Evolutionary conservation across 1,284 basidiomycete genomes (phyloP).

Genomic region (Grifola frondosa): DNA sequence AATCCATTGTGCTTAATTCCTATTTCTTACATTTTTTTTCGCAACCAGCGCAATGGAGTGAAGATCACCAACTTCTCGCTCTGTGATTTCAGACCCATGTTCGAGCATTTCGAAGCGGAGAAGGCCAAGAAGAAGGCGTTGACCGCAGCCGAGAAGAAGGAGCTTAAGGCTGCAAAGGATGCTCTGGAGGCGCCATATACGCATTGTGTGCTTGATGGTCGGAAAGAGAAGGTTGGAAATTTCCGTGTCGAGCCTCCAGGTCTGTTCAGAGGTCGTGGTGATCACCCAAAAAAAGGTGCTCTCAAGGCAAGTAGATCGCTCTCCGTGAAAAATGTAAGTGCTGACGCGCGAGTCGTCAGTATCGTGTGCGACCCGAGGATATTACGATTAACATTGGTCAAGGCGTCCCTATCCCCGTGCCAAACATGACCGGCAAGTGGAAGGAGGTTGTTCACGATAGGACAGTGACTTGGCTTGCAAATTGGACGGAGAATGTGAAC

Average conservation of each 20-base stretch:
- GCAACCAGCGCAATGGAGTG: conserved; percentile 66
- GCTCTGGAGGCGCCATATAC: conserved; percentile 84
- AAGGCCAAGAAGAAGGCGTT: conserved; percentile 92
- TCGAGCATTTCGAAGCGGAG: conserved; percentile 88
- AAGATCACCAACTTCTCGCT: conserved; percentile 78
- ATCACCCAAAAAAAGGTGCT: conserved; percentile 96
- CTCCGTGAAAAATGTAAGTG: conserved; percentile 2
- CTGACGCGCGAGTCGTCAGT: conserved; percentile 42
- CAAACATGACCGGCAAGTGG: conserved; percentile 88
- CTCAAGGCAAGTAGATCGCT: conserved; percentile 77
- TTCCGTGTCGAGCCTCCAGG: conserved; percentile 98
- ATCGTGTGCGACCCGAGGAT: conserved; percentile 87
- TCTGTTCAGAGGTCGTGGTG: conserved; percentile 95
- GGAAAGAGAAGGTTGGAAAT: conserved; percentile 98
- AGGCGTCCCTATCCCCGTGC: conserved; percentile 70
- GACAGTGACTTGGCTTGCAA: conserved; percentile 96
- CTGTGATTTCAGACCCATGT: conserved; percentile 97
- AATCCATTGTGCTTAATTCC: conserved; percentile 6
- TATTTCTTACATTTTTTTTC: not conserved
- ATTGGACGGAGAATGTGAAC: conserved; percentile 96
- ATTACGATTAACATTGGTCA: conserved; percentile 92
- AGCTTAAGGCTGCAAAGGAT: conserved; percentile 82
- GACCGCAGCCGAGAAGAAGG: conserved; percentile 86
- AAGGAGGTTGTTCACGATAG: conserved; percentile 85
- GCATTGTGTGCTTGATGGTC: conserved; percentile 86